These are phyloP conservation scores for Penicillium concentricum DNA, from an alignment of 2,329 filamentous ascomycete species.

Conservation along the genomic window DNA sequence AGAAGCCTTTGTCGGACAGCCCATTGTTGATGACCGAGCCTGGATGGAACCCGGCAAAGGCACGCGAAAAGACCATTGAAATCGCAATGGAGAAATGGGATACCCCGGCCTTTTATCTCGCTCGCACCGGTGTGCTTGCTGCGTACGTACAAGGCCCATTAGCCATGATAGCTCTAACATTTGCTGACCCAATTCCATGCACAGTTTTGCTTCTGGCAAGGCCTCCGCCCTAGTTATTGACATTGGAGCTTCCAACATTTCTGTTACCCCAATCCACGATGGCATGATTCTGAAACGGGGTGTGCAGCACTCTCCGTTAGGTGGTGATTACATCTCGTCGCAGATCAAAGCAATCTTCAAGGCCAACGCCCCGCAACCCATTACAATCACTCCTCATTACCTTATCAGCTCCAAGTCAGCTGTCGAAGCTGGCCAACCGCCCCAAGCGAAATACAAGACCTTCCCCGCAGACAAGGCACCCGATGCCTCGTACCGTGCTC, in stretches of 20 bases:
- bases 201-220: conserved; percentile 82
- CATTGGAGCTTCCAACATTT: conserved; percentile 83
- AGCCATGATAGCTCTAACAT: not conserved
- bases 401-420: conserved; percentile 82
- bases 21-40: conserved; percentile 92
- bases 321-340: conserved; percentile 83
- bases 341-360: conserved; percentile 83
- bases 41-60: conserved; percentile 84
- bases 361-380: conserved; percentile 62
- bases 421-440: conserved; percentile 79
- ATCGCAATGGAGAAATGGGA: conserved; percentile 97
- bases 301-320: conserved; percentile 79
- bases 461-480: conserved; percentile 62
- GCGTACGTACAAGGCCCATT: conserved; percentile 52
- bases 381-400: conserved; percentile 80
- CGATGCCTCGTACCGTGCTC: conserved; percentile 69
- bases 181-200: conserved; percentile 3
- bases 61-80: conserved; percentile 90
- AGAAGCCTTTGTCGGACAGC: conserved; percentile 83
- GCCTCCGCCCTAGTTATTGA: conserved; percentile 90
- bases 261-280: conserved; percentile 87
- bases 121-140: conserved; percentile 82
- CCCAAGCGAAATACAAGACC: conserved; percentile 71
- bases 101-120: conserved; percentile 89
- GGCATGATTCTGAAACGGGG: conserved; percentile 92